Evolutionary conservation across 1,284 basidiomycete genomes (phyloP).

Genomic region (Earliella scabrosa): DNA sequence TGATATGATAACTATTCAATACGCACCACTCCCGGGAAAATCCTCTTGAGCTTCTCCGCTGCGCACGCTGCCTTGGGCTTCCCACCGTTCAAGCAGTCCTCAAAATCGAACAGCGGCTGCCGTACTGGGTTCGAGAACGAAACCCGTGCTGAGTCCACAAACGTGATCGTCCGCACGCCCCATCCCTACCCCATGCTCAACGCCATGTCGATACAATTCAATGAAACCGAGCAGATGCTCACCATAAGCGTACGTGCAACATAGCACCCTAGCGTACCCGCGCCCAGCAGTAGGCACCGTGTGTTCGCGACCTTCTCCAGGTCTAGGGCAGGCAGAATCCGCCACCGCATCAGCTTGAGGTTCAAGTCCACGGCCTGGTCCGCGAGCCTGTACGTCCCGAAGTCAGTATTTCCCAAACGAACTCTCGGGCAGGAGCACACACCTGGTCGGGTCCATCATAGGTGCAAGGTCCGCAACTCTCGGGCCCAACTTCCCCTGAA

Average conservation of each 20-base stretch:
- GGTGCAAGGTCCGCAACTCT: slow-evolving; percentile 92
- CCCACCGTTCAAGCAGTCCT: slow-evolving; percentile 92
- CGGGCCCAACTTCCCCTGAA: slow-evolving; percentile 83
- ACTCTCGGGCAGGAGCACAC: not conserved
- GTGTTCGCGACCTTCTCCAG: slow-evolving; percentile 86
- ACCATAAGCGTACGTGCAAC: slow-evolving; percentile 91
- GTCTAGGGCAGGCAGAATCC: slow-evolving; percentile 89
- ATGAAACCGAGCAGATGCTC: slow-evolving; percentile 18
- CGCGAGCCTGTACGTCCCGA: slow-evolving; percentile 66
- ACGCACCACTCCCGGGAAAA: slow-evolving; percentile 91
- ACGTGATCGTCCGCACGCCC: slow-evolving; percentile 93
- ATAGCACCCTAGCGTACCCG: slow-evolving; percentile 97
- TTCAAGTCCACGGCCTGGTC: slow-evolving; percentile 97
- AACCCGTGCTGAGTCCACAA: slow-evolving; percentile 90
- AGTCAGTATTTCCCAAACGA: not conserved
- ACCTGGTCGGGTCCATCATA: slow-evolving; percentile 93
- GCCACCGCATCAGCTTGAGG: slow-evolving; percentile 97
- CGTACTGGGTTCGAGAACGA: slow-evolving; percentile 98
- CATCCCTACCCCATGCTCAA: slow-evolving; percentile 69
- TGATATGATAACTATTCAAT: not conserved
- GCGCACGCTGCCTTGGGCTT: slow-evolving; percentile 94
- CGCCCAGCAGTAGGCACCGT: slow-evolving; percentile 87
- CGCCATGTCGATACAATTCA: not conserved
- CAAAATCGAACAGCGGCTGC: slow-evolving; percentile 95
- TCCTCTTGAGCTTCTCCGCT: slow-evolving; percentile 83